Evolutionary conservation across 768 basidiomycete genomes (phyloP).

Genomic region (Lactarius evosmus): DNA sequence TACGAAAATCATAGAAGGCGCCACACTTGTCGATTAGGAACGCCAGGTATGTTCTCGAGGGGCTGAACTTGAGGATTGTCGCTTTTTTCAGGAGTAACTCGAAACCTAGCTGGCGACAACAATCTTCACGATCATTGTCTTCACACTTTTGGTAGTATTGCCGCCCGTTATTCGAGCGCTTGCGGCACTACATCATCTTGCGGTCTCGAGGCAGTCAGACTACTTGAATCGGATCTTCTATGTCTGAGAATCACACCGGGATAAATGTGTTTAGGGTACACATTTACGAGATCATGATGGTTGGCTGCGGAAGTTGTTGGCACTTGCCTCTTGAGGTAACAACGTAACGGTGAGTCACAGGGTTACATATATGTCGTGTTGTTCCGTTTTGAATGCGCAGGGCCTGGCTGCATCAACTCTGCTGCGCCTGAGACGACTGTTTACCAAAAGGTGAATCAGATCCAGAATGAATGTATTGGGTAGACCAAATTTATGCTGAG

Average conservation of each 20-base stretch:
- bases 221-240: conserved; percentile 15
- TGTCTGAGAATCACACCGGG: conserved; percentile 11
- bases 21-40: background rate
- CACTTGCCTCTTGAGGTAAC: conserved; percentile 3
- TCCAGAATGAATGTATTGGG: conserved; percentile 11
- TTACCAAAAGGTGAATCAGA: conserved; percentile 3
- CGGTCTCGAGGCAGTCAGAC: conserved; percentile 10
- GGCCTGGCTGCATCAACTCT: conserved; percentile 1
- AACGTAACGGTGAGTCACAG: conserved; percentile 9
- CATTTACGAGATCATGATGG: conserved; percentile 10
- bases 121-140: background rate
- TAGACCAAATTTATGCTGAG: conserved; percentile 2
- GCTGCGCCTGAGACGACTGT: conserved; percentile 3
- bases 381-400: background rate
- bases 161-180: background rate
- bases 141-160: background rate
- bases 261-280: conserved; percentile 11
- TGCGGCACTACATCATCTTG: background rate
- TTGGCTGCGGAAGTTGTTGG: background rate
- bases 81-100: background rate
- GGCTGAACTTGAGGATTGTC: background rate
- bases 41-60: background rate
- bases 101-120: background rate
- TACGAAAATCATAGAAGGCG: background rate
- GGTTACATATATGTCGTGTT: conserved; percentile 1